A percentile compares a stretch with the other conserved stretches of the same genome.
Evolutionary conservation across 2,329 filamentous ascomycete species (phyloP).

Genomic region (Endoconidiophora polonica): DNA sequence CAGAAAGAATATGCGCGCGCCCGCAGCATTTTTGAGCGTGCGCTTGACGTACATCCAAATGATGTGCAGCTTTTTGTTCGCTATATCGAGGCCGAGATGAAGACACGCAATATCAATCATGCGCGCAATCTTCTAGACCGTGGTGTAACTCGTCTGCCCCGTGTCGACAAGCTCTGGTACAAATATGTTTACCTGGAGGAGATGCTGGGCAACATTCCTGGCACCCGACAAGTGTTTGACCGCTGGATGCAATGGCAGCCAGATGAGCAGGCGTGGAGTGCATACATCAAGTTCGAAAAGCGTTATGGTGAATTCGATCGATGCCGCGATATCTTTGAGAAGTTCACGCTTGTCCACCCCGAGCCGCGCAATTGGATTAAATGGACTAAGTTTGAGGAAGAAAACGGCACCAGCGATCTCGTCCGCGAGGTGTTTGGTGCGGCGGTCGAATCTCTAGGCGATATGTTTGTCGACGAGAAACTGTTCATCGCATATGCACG

Average conservation of each 20-base stretch:
- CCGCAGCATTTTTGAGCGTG: constrained; percentile 83
- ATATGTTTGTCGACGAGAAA: constrained; percentile 91
- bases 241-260: constrained; percentile 98
- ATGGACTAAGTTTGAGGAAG: constrained; percentile 94
- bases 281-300: constrained; percentile 96
- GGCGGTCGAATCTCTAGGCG: constrained; percentile 76
- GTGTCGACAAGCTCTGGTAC: constrained; percentile 96
- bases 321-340: constrained; percentile 75
- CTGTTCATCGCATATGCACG: constrained; percentile 91
- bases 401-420: constrained; percentile 77
- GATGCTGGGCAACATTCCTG: constrained; percentile 85
- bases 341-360: constrained; percentile 83
- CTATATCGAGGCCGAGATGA: constrained; percentile 95
- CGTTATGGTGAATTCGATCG: constrained; percentile 82
- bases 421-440: constrained; percentile 83
- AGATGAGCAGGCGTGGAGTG: constrained; percentile 85
- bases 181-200: constrained; percentile 99
- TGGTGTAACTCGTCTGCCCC: constrained; percentile 78
- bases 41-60: constrained; percentile 79
- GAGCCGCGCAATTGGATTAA: constrained; percentile 97
- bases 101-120: constrained; percentile 83
- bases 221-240: constrained; percentile 87
- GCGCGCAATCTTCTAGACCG: constrained; percentile 86
- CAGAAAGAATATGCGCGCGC: constrained; percentile 94
- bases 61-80: constrained; percentile 77